phyloP scores from a whole-genome alignment of 768 basidiomycete genomes.

The Trametopsis cervina region DNA sequence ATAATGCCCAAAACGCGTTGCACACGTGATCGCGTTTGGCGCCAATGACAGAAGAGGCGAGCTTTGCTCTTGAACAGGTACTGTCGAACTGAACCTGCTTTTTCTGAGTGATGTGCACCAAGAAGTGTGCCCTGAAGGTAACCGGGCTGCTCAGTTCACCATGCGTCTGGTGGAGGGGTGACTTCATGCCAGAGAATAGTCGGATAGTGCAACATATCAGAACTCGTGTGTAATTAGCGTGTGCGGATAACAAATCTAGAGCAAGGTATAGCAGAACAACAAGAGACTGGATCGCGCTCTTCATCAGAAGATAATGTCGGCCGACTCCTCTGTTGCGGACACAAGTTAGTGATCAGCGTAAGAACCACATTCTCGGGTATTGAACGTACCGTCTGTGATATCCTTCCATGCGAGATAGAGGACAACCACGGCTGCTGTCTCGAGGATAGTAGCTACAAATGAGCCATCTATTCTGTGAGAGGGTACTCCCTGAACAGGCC shows the following conservation, averaged over 20 bases:
- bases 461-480: conserved; percentile 59
- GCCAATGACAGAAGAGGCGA: too few species aligned
- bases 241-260: not conserved
- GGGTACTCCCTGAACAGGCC: conserved; percentile 1
- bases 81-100: too few species aligned
- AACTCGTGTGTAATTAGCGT: too few species aligned
- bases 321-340: not conserved
- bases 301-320: not conserved
- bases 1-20: too few species aligned
- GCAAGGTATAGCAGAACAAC: not conserved
- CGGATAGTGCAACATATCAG: too few species aligned
- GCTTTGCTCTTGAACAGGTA: too few species aligned
- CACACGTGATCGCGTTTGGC: too few species aligned
- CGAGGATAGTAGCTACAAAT: conserved; percentile 80
- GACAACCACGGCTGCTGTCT: conserved; percentile 63
- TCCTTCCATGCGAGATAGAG: conserved; percentile 80
- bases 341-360: not conserved
- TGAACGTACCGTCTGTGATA: conserved; percentile 77
- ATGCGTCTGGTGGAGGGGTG: too few species aligned
- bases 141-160: too few species aligned
- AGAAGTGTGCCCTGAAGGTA: too few species aligned
- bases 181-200: too few species aligned
- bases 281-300: not conserved
- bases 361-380: not conserved
- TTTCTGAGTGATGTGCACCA: too few species aligned